Percentiles rank a stretch among this genome's conserved stretches.
These are phyloP conservation scores for Sclerotiophoma versabilis DNA, from an alignment of 2,329 filamentous ascomycete species.

Conservation along the genomic window DNA sequence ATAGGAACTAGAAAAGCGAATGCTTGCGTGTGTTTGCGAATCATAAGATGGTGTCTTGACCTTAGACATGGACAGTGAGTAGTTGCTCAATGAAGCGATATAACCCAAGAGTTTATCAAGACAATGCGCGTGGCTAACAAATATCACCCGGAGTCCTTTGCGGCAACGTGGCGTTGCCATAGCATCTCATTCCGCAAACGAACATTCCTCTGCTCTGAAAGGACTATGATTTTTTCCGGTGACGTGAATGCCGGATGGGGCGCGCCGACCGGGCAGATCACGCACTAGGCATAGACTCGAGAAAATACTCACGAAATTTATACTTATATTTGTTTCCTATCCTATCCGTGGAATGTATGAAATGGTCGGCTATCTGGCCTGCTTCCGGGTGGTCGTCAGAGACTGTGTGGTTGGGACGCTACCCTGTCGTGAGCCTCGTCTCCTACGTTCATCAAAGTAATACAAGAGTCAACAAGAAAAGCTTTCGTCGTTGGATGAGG, in stretches of 20 bases:
- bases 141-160: background rate
- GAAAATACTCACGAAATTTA: background rate
- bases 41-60: background rate
- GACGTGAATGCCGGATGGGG: background rate
- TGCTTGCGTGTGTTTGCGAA: too few relatives aligned
- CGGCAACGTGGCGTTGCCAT: slow-evolving; percentile 2
- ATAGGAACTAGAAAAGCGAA: too few relatives aligned
- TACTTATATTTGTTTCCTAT: background rate
- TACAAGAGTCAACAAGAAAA: too few relatives aligned
- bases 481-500: too few relatives aligned
- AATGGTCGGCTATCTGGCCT: too few relatives aligned
- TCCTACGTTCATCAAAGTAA: too few relatives aligned
- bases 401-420: too few relatives aligned
- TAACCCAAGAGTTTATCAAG: background rate
- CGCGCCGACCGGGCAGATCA: background rate
- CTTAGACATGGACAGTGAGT: too few relatives aligned
- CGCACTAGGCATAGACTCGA: background rate
- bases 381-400: too few relatives aligned
- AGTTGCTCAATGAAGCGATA: too few relatives aligned
- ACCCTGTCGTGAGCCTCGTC: too few relatives aligned
- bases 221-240: background rate
- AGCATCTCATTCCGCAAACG: slow-evolving; percentile 7
- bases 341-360: too few relatives aligned
- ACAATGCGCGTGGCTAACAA: background rate
- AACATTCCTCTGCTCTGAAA: background rate